Percentiles rank a stretch among this genome's conserved stretches.
Evolutionary conservation across 1,139 yeast genomes (phyloP).

Genomic region (Geotrichum carabidarum): DNA sequence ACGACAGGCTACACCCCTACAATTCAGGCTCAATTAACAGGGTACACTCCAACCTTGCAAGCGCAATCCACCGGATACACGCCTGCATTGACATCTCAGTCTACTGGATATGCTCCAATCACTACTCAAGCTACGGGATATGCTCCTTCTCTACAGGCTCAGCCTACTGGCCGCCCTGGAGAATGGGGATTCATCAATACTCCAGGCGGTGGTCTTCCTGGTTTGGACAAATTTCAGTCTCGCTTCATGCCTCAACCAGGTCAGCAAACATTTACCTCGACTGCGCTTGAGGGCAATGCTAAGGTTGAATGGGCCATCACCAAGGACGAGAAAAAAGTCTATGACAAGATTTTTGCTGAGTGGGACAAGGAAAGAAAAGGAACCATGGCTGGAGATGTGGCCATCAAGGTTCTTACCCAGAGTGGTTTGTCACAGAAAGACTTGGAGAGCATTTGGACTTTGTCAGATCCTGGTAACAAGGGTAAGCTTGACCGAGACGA

Average conservation of each 20-base stretch:
- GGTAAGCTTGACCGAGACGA: slow-evolving; percentile 80
- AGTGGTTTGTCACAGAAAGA: slow-evolving; percentile 84
- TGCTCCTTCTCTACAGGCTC: slow-evolving; percentile 37
- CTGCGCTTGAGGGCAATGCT: slow-evolving; percentile 35
- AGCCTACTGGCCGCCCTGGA: slow-evolving; percentile 67
- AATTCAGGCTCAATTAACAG: slow-evolving; percentile 39
- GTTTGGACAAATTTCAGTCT: slow-evolving; percentile 65
- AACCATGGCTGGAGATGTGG: slow-evolving; percentile 72
- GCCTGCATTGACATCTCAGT: slow-evolving; percentile 22
- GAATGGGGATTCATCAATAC: slow-evolving; percentile 77
- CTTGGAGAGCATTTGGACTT: slow-evolving; percentile 86
- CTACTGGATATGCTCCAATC: slow-evolving; percentile 27
- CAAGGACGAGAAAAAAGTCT: slow-evolving; percentile 77
- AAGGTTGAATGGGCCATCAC: slow-evolving; percentile 68
- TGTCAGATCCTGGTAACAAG: slow-evolving; percentile 82
- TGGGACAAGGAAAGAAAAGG: slow-evolving; percentile 77
- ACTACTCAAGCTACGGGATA: slow-evolving; percentile 41
- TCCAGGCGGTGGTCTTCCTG: slow-evolving; percentile 72
- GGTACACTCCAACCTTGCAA: slow-evolving; percentile 29
- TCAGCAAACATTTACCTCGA: slow-evolving; percentile 37
- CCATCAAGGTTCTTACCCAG: slow-evolving; percentile 82
- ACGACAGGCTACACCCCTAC: slow-evolving; percentile 37
- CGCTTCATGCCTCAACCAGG: slow-evolving; percentile 68
- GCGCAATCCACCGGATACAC: slow-evolving; percentile 40
- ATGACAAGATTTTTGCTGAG: slow-evolving; percentile 81